phyloP scores from a whole-genome alignment of 2,329 filamentous ascomycete genomes.

The Nothophaeocryptopus gaeumannii region DNA sequence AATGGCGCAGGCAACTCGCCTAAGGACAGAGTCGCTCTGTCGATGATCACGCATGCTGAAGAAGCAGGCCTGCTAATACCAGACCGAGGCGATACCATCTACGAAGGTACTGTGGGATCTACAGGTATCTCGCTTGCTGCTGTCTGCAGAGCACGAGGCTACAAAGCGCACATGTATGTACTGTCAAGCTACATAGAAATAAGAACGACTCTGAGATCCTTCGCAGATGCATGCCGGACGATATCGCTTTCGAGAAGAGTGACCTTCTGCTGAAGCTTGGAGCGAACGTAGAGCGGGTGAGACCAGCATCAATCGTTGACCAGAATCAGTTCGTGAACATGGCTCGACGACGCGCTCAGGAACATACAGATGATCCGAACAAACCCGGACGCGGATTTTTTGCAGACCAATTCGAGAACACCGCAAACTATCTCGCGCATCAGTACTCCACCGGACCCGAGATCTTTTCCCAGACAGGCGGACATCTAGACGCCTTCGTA shows the following conservation, averaged over 20 bases:
- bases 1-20: slow-evolving; percentile 92
- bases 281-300: slow-evolving; percentile 86
- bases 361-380: slow-evolving; percentile 61
- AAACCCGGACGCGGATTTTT: slow-evolving; percentile 80
- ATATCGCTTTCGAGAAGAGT: slow-evolving; percentile 84
- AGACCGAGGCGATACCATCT: slow-evolving; percentile 85
- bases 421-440: slow-evolving; percentile 85
- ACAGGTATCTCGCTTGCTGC: slow-evolving; percentile 93
- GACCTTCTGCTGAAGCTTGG: slow-evolving; percentile 85
- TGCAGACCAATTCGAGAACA: slow-evolving; percentile 92
- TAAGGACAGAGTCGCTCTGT: slow-evolving; percentile 90
- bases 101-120: slow-evolving; percentile 94
- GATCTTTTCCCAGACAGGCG: slow-evolving; percentile 74
- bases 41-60: slow-evolving; percentile 82
- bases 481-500: slow-evolving; percentile 79
- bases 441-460: slow-evolving; percentile 81
- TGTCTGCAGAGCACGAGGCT: slow-evolving; percentile 81
- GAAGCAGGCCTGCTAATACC: slow-evolving; percentile 71
- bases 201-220: slow-evolving; percentile 4
- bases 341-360: slow-evolving; percentile 69
- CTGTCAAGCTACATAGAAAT: not conserved
- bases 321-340: slow-evolving; percentile 92
- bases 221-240: slow-evolving; percentile 81
- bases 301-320: slow-evolving; percentile 89
- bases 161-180: slow-evolving; percentile 78